Evolutionary conservation across 176 grass and related monocot species (phyloP), one percentile per base, ranked within the genome.

Genomic region (Oryza punctata): DNA sequence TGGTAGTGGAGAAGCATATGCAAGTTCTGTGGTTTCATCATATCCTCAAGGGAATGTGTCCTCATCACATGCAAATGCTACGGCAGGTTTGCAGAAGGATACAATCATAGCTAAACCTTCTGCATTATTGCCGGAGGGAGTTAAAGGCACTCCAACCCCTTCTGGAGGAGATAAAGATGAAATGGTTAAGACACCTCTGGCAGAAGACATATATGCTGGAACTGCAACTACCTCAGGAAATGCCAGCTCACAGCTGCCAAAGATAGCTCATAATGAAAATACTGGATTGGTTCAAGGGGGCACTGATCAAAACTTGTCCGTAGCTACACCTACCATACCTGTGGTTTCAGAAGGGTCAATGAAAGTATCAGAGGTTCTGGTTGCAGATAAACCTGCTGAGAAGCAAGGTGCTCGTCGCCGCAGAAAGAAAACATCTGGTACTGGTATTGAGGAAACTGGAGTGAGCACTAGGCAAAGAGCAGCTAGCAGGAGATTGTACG

Each of bases 291-390:
- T 80, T 68, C 87, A 85, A 49, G 80, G 41, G 40, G 77, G 77
- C 61, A 75, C 68, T 73, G 87, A 43, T 29, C 81, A 76, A 14
- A 63, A 76, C 32, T 14, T 64, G 89, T 61, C 66, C 46, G 45
- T 80, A 77, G 65, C 78, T 85, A 75, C 76, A 40, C 75, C 80
- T 74, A 24, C 76, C 52, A 74, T 86, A 46, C 71, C 91, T 87
- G 83, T 85, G 59, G 70, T 77, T 86, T 74, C 90, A 60, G 92
- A 88, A 81, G 86, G 71, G 68, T 79, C 82, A 68, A 81, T 79
- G 59, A 69, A 93, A 74, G 77, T 59, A 63, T 75, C 89, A 87
- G 78, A 85, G 78, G 61, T 60, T 78, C 19, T 64, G 26, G 80
- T 78, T 9, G 21, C 33, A 1, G 92, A 91, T 76, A 72, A 89